Evolutionary conservation across 2,329 filamentous ascomycete species (phyloP).

Genomic region (Colletotrichum australisinense): DNA sequence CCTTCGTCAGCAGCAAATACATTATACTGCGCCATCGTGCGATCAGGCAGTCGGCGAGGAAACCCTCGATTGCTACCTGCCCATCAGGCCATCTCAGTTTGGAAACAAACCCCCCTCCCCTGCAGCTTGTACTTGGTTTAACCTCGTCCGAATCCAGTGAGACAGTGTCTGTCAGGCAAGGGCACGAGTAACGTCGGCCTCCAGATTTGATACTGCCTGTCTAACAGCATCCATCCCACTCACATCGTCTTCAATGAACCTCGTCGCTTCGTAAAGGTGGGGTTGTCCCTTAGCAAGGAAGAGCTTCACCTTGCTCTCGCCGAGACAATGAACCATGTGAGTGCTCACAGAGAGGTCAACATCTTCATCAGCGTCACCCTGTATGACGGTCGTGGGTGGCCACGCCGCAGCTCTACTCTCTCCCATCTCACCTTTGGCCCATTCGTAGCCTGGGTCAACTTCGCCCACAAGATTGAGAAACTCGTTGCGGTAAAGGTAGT

Average conservation of each 20-base stretch:
- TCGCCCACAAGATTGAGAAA: slow-evolving; percentile 42
- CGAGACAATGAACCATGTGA: slow-evolving; percentile 42
- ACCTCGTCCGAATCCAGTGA: neutral
- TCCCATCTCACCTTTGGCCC: slow-evolving; percentile 37
- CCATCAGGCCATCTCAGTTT: neutral
- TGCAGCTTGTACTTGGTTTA: neutral
- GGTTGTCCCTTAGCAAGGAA: slow-evolving; percentile 41
- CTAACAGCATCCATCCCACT: slow-evolving; percentile 43
- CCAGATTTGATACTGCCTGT: slow-evolving; percentile 39
- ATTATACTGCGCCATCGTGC: neutral
- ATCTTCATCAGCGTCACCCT: slow-evolving; percentile 44
- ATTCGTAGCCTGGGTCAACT: slow-evolving; percentile 46
- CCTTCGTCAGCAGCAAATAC: neutral
- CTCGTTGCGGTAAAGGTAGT: slow-evolving; percentile 46
- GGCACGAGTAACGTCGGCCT: slow-evolving; percentile 21
- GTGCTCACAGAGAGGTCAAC: slow-evolving; percentile 44
- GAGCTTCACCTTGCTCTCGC: slow-evolving; percentile 40
- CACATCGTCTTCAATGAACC: slow-evolving; percentile 44
- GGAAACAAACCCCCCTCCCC: neutral
- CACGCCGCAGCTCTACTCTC: slow-evolving; percentile 39
- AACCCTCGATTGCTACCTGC: neutral
- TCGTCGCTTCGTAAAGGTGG: slow-evolving; percentile 45
- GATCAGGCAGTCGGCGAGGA: neutral
- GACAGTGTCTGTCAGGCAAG: neutral
- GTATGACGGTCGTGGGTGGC: slow-evolving; percentile 49